A percentile compares a stretch with the other conserved stretches of the same genome.
Evolutionary conservation across 805 yeast species (phyloP).

Genomic region (Aciculoconidium aculeatum): DNA sequence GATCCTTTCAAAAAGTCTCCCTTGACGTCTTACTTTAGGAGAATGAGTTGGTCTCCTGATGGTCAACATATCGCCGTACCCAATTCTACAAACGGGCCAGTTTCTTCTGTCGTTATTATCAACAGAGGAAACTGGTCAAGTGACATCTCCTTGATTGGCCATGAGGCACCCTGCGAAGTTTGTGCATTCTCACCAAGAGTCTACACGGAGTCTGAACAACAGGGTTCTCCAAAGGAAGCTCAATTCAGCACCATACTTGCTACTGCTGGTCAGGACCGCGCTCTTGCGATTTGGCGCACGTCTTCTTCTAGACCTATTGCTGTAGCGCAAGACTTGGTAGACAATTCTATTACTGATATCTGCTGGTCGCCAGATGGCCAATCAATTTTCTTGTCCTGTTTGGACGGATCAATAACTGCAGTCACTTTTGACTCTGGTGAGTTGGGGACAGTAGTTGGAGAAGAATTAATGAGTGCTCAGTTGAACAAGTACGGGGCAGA

Average conservation of each 20-base stretch:
- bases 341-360: slow-evolving; percentile 79
- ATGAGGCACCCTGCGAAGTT: slow-evolving; percentile 81
- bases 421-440: slow-evolving; percentile 59
- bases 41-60: slow-evolving; percentile 88
- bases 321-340: slow-evolving; percentile 69
- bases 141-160: slow-evolving; percentile 68
- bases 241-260: slow-evolving; percentile 71
- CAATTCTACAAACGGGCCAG: slow-evolving; percentile 80
- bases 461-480: slow-evolving; percentile 56
- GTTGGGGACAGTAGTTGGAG: slow-evolving; percentile 61
- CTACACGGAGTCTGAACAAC: slow-evolving; percentile 10
- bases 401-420: slow-evolving; percentile 78
- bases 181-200: slow-evolving; percentile 64
- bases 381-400: slow-evolving; percentile 65
- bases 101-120: slow-evolving; percentile 65
- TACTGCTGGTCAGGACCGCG: slow-evolving; percentile 91
- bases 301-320: slow-evolving; percentile 68
- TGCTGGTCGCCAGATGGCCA: slow-evolving; percentile 85
- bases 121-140: slow-evolving; percentile 78
- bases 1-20: slow-evolving; percentile 90
- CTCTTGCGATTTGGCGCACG: slow-evolving; percentile 86
- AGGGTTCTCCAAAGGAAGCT: slow-evolving; percentile 21
- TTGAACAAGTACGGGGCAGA: slow-evolving; percentile 84
- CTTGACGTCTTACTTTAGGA: slow-evolving; percentile 80
- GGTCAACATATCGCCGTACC: slow-evolving; percentile 85